These are phyloP conservation scores for Talaromyces ruber DNA, from an alignment of 495 filamentous ascomycete genomes.

Conservation along the genomic window DNA sequence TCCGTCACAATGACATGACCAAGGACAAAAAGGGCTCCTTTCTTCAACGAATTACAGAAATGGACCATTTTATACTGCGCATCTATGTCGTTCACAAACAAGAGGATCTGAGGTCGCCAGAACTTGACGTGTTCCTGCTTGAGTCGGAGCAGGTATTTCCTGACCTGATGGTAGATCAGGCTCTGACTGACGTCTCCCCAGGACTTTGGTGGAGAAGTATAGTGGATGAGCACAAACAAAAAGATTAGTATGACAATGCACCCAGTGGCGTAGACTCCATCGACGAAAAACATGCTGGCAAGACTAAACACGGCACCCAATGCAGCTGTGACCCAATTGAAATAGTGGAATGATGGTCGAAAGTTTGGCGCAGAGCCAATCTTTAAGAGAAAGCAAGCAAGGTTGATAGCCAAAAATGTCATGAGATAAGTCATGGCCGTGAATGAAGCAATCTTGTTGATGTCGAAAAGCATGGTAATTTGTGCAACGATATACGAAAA, in stretches of 20 bases:
- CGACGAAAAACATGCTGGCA: slow-evolving; percentile 81
- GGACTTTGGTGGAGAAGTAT: slow-evolving; percentile 71
- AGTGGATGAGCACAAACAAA: slow-evolving; percentile 79
- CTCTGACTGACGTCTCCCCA: slow-evolving; percentile 90
- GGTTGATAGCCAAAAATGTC: slow-evolving; percentile 56
- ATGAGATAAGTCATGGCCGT: slow-evolving; percentile 85
- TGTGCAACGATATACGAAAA: slow-evolving; percentile 71
- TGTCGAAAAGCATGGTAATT: slow-evolving; percentile 71
- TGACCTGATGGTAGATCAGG: slow-evolving; percentile 85
- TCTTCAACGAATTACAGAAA: slow-evolving; percentile 88
- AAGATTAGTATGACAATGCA: slow-evolving; percentile 66
- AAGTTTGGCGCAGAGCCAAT: slow-evolving; percentile 93
- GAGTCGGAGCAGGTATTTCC: slow-evolving; percentile 76
- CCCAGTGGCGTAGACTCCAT: slow-evolving; percentile 69
- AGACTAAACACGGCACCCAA: slow-evolving; percentile 65
- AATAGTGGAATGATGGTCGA: slow-evolving; percentile 78
- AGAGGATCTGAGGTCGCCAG: slow-evolving; percentile 78
- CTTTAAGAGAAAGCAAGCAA: slow-evolving; percentile 82
- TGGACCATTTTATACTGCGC: slow-evolving; percentile 73
- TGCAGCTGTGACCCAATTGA: slow-evolving; percentile 77
- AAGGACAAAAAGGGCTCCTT: slow-evolving; percentile 75
- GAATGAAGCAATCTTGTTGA: slow-evolving; percentile 83
- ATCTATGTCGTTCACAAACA: slow-evolving; percentile 76
- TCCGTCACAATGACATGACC: slow-evolving; percentile 82
- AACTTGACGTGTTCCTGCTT: slow-evolving; percentile 88